Percentiles rank a stretch among this genome's conserved stretches.
These are phyloP conservation scores for Passiflora organensis DNA, from an alignment of 345 rosid genomes.

Conservation along the genomic window DNA sequence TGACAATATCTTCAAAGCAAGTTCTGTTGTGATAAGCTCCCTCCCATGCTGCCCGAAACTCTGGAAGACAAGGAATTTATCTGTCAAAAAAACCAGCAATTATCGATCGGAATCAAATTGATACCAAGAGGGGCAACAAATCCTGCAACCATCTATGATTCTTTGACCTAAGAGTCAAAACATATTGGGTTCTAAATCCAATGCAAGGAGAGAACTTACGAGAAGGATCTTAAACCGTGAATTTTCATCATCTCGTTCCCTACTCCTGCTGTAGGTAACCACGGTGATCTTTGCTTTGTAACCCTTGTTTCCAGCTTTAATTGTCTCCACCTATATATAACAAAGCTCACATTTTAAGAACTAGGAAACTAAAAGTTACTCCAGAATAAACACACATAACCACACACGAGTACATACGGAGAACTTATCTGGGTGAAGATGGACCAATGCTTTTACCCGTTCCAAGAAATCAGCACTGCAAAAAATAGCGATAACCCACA, in stretches of 20 bases:
- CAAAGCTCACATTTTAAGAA: not conserved
- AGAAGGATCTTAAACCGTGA: conserved; percentile 88
- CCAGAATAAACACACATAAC: not conserved
- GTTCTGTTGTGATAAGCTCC: conserved; percentile 92
- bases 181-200: too few relatives aligned
- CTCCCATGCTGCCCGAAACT: conserved; percentile 99
- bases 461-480: conserved; percentile 65
- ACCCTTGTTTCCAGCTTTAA: conserved; percentile 60
- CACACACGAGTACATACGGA: conserved; percentile 33
- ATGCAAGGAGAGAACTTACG: conserved; percentile 45
- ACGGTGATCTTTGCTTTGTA: conserved; percentile 60
- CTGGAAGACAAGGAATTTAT: conserved; percentile 99
- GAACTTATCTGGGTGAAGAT: conserved; percentile 69
- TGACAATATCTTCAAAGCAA: conserved; percentile 74
- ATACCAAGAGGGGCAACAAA: conserved; percentile 2
- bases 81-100: conserved; percentile 83
- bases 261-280: conserved; percentile 55
- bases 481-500: not conserved
- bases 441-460: conserved; percentile 52
- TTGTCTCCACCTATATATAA: conserved; percentile 49
- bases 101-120: conserved; percentile 38
- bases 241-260: conserved; percentile 39
- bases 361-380: not conserved
- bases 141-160: not conserved
- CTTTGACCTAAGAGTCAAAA: too few relatives aligned